Base-by-base conservation (phyloP, 129 eudicot genomes). In the Calendula officinalis region DNA sequence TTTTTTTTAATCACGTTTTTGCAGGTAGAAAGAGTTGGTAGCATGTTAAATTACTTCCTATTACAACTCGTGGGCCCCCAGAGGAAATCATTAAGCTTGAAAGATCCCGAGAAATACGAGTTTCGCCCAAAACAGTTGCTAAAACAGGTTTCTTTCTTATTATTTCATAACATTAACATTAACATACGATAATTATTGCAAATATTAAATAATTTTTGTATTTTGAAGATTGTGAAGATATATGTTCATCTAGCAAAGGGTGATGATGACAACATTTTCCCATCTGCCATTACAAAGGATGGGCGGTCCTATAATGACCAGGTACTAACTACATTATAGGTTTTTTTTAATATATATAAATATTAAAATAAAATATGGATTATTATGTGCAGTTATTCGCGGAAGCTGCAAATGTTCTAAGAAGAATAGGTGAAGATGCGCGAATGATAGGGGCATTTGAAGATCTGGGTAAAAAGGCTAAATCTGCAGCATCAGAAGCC, bases 61-160 rank as follows among this genome's bases (percentile, higher is more conserved):
- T 65, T 92, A 64, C 98, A 92, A 75, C 95, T 92, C 5, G 98
- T 92, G 38, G 98, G 98, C 2, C 98, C 98, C 36, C 98, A 92
- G 75, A 81, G 98, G 72, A 92, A 88, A 80, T 88, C 98, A 36
- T 83, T 92, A 60, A 88, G 73, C 81, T 81, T 92, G 72, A 92
- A 85, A 79, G 98, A 92, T 65, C 98, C 98, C 42, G 98, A 88
- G 67, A 92, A 92, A 67, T 88, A 92, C 55, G 98, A 92, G 74
- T 92, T 92, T 71, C 91, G 96, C 38, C 98, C 98, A 8, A 92
- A 81, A 54, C 78, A 85, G 66, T 77, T 92, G 87, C 85, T 92
- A 51, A 92, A 82, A 64, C 96, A 85, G 98, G 98, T 92, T 60
- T 40, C 74, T 55, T 34, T 68, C 22, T n/a, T n/a, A n/a, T n/a